Conservation (phyloP, 306 rosid species). For the Cicer pinnatifidum region DNA sequence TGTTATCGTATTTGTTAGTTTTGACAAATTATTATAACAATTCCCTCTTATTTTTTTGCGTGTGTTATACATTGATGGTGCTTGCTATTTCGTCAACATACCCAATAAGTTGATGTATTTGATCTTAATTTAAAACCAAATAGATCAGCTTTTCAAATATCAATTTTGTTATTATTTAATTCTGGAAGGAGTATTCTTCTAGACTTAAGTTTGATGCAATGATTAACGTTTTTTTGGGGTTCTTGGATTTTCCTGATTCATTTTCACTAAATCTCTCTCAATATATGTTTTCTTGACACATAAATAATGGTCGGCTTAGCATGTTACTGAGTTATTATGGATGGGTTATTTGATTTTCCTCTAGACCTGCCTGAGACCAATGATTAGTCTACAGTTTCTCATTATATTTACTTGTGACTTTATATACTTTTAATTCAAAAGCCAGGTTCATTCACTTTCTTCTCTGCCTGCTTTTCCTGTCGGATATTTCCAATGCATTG, state of each 20-base stretch:
- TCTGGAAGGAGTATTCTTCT: neutral
- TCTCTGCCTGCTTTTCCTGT: neutral
- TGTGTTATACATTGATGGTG: too few species aligned
- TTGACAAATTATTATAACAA: too few species aligned
- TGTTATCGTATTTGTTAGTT: too few species aligned
- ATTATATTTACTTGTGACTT: neutral
- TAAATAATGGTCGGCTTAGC: neutral
- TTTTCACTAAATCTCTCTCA: neutral
- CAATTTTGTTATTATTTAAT: too few species aligned
- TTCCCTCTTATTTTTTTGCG: too few species aligned
- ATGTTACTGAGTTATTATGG: slow-evolving; percentile 22
- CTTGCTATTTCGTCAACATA: too few species aligned
- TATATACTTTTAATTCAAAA: neutral
- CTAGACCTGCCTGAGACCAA: neutral
- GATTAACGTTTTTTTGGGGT: slow-evolving; percentile 12
- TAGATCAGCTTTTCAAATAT: too few species aligned
- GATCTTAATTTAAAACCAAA: too few species aligned
- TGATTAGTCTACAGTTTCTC: neutral
- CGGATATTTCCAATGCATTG: neutral
- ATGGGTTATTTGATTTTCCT: slow-evolving; percentile 14
- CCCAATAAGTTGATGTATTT: too few species aligned
- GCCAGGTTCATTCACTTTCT: neutral
- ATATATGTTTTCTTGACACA: neutral
- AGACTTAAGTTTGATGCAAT: neutral
- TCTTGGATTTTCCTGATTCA: slow-evolving; percentile 31